Conservation (phyloP, 2,329 filamentous ascomycete genomes). For the Monosporascus sp. region DNA sequence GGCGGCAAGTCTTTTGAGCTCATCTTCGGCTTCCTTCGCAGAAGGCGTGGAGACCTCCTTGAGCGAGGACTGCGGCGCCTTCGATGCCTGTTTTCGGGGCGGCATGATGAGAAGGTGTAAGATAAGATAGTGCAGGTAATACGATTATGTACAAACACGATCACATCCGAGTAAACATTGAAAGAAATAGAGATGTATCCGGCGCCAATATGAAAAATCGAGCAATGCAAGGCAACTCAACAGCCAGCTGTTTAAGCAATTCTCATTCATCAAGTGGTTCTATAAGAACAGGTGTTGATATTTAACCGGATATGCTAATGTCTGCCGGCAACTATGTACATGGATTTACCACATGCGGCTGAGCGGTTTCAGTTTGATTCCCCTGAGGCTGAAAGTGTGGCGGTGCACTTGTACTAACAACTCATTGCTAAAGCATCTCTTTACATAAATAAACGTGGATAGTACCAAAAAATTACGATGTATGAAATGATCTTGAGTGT, state of each 20-base stretch:
- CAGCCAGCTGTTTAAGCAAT: constrained; percentile 27
- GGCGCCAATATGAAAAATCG: no score
- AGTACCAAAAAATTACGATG: no score
- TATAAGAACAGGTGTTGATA: constrained; percentile 10
- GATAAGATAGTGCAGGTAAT: neutral
- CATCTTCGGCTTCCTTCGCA: constrained; percentile 39
- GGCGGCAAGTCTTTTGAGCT: constrained; percentile 46
- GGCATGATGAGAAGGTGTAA: constrained; percentile 16
- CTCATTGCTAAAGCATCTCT: neutral
- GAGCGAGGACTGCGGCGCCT: constrained; percentile 23
- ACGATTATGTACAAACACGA: neutral
- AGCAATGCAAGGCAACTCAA: constrained; percentile 10
- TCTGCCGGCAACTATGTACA: neutral
- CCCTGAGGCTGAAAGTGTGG: neutral
- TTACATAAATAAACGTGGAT: neutral
- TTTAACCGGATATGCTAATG: neutral
- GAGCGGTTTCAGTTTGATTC: neutral
- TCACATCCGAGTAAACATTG: neutral
- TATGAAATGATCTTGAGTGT: no score
- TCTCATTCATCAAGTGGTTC: constrained; percentile 5
- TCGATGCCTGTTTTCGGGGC: constrained; percentile 21
- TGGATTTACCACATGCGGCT: neutral
- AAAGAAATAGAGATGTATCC: neutral
- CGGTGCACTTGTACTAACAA: neutral
- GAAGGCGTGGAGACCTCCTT: constrained; percentile 31